phyloP scores from a whole-genome alignment of 805 yeast species.

The Nakazawaea holstii region DNA sequence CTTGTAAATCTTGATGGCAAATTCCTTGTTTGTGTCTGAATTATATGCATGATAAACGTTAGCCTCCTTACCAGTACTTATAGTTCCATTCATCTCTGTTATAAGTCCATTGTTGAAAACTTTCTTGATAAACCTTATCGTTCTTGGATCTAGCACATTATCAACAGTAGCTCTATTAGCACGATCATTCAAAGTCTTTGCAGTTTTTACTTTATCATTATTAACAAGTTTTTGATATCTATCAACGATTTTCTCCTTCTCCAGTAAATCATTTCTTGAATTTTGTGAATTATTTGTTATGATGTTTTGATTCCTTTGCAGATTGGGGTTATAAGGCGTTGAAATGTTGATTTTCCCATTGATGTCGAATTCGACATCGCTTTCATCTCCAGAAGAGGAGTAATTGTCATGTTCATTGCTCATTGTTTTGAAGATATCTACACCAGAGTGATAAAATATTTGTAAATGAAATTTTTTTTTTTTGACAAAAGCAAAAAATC shows the following conservation, averaged over 20 bases:
- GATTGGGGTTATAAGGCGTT: not conserved
- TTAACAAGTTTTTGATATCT: conserved; percentile 10
- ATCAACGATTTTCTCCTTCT: conserved; percentile 10
- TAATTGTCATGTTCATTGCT: not conserved
- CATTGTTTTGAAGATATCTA: not conserved
- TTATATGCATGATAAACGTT: conserved; percentile 83
- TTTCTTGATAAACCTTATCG: conserved; percentile 75
- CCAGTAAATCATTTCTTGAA: conserved; percentile 9
- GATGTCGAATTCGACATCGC: not conserved
- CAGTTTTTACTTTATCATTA: conserved; percentile 10
- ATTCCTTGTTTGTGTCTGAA: conserved; percentile 44
- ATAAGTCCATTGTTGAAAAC: conserved; percentile 80
- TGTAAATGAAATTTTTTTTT: no score
- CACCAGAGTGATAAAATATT: not conserved
- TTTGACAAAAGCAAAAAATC: not conserved
- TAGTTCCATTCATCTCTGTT: conserved; percentile 85
- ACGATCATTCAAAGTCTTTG: conserved; percentile 10
- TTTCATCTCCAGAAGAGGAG: conserved; percentile 1
- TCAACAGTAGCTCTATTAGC: conserved; percentile 96
- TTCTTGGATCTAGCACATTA: conserved; percentile 93
- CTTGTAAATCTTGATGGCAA: conserved; percentile 90
- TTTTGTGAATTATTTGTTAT: not conserved
- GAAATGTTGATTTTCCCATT: conserved; percentile 4
- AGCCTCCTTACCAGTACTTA: conserved; percentile 98
- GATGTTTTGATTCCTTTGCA: not conserved